Base-by-base conservation (phyloP, 805 yeast species). In the Candida glaebosa region DNA sequence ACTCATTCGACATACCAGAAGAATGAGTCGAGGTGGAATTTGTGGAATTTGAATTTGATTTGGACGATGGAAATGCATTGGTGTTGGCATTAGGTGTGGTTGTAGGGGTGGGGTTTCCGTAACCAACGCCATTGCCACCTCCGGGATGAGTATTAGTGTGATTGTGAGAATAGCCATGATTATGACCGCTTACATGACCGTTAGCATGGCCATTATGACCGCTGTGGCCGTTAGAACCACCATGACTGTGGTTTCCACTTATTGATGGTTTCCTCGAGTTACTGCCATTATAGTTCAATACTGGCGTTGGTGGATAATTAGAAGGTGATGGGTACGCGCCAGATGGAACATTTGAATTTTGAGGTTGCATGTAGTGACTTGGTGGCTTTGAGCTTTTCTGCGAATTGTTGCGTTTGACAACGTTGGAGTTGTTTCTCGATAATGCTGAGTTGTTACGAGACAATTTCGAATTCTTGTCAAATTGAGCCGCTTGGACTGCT, bases 401-500 rank as follows among this genome's bases (percentile, higher is more conserved):
- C 5, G 32, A 36, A 15, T 14, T 12, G 28, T n/a, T 25, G 12
- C 33, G 25, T 8, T 26, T 7, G 10, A 8, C 14, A 7, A 16
- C 5, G 17, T 25, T 25, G 18, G 40, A 20, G n/a, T 31, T 31
- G 16, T 31, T 38, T 25, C 40, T 20, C 18, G 4, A 12, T 15
- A 22, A 15, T 7, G 6, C 10, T 18, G 30, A 18, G 25, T 20
- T 35, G 16, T 3, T 35, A 5, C n/a, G 15, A 7, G 38, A n/a
- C 14, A 10, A 6, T 19, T 24, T 36, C 10, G 31, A 20, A 14
- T 14, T 28, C 22, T 18, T 18, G 2, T 15, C 24, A 9, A n/a
- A 8, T n/a, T 12, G 38, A 34, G 31, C 25, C 24, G 25, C 25
- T 34, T 28, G 31, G 14, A 14, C 31, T 28, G 39, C 44, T 49